Base-by-base conservation (phyloP, 1,284 basidiomycete genomes). In the Xanthoconium separans region DNA sequence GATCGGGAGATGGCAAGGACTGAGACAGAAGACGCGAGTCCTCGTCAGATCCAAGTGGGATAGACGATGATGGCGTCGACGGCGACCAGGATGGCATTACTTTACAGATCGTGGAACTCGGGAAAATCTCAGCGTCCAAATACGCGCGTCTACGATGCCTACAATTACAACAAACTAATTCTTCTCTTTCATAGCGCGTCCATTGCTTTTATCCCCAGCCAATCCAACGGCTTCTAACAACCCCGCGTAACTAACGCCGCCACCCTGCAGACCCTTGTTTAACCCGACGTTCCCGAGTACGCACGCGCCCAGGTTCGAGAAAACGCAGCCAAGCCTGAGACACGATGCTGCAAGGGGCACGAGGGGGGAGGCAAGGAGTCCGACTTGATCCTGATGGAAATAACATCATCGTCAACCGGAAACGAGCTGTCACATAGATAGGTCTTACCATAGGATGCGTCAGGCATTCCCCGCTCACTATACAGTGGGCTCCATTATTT, bases 21-120 rank as follows among this genome's bases (percentile, higher is more conserved):
- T 82, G 78, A 9, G 80, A 83, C 47, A 85, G 72, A 11, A 85
- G 70, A 44, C 70, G 75, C 9, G 81, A 80, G 56, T 72, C 73
- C 55, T 61, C 55, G 11, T 59, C 62, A 44, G 54, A 52, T 45
- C 31, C 56, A n/a, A 58, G 44, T 8, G 58, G 56, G 27, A 71
- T 55, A 2, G 62, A 65, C 44, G 67, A 68, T 12, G 68, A 70
- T 31, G 68, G 57, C 7, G 68, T 66, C 46, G 70, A 69, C 6
- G 57, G 59, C 3, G 56, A 72, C 66, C 70, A 70, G 33, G 24
- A 62, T 59, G 27, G 77, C 73, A 37, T 78, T 41, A 36, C 50
- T 39, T 43, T 18, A 36, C 33, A 48, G 31, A 33, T 46, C 31
- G 44, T 27, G 31, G 10, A n/a, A 4, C 34, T 36, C 16, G 16